Conservation (phyloP, 768 basidiomycete species). For the Neoboletus subvelutipes region DNA sequence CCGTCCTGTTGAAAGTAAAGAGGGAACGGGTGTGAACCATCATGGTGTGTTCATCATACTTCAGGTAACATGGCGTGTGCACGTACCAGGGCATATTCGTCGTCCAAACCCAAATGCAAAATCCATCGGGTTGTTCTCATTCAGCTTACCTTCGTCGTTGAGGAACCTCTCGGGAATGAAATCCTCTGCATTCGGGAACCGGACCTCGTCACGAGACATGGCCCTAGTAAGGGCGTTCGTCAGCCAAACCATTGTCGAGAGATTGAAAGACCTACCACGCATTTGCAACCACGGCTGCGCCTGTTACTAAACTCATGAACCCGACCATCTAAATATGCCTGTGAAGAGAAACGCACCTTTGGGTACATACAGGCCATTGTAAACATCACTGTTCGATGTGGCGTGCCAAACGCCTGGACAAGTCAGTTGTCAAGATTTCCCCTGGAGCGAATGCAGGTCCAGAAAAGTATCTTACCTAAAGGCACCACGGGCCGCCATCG, state of each 20-base stretch:
- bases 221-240: neutral
- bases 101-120: constrained; percentile 18
- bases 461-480: neutral
- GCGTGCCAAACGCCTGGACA: constrained; percentile 22
- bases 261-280: constrained; percentile 1
- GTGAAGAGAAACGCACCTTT: constrained; percentile 24
- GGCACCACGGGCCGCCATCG: neutral
- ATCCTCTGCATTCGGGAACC: constrained; percentile 10
- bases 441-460: neutral
- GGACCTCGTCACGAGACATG: constrained; percentile 9
- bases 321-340: neutral
- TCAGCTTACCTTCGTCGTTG: constrained; percentile 6
- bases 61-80: neutral
- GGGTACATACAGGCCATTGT: constrained; percentile 30
- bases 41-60: neutral
- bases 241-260: neutral
- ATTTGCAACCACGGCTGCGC: constrained; percentile 12
- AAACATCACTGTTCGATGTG: constrained; percentile 19
- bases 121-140: constrained; percentile 1
- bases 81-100: constrained; percentile 5
- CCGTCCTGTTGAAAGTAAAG: neutral
- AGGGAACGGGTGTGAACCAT: neutral
- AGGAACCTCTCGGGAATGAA: constrained; percentile 15
- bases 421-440: neutral
- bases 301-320: neutral